phyloP scores from a whole-genome alignment of 2,329 filamentous ascomycete genomes.

The Aspergillus sp. region DNA sequence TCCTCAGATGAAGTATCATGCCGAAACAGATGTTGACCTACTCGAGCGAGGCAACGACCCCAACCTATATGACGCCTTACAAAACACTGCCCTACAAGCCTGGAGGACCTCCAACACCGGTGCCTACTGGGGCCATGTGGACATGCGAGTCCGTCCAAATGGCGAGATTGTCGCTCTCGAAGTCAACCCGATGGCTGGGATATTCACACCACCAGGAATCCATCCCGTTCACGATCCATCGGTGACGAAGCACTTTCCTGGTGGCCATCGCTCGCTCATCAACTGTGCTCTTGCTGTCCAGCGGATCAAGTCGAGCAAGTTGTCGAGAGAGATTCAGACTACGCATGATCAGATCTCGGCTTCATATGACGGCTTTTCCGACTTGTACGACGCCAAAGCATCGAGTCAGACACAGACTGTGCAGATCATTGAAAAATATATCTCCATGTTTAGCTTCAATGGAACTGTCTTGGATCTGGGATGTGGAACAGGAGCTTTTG shows the following conservation, averaged over 20 bases:
- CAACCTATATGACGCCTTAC: constrained; percentile 12
- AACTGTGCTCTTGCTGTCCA: constrained; percentile 18
- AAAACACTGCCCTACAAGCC: constrained; percentile 14
- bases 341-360: too few species aligned
- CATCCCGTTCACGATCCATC: constrained; percentile 10
- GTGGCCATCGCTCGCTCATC: constrained; percentile 12
- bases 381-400: too few species aligned
- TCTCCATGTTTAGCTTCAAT: constrained; percentile 1
- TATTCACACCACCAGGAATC: constrained; percentile 11
- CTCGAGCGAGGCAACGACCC: constrained; percentile 11
- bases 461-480: constrained; percentile 15
- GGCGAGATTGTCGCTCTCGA: constrained; percentile 16
- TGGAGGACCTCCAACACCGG: constrained; percentile 12
- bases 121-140: constrained; percentile 14
- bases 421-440: too few species aligned
- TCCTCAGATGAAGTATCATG: constrained; percentile 17
- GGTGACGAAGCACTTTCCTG: constrained; percentile 11
- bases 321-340: too few species aligned
- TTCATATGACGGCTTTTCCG: too few species aligned
- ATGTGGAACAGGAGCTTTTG: constrained; percentile 14
- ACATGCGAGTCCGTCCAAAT: constrained; percentile 14
- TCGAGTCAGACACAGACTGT: too few species aligned
- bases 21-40: constrained; percentile 10
- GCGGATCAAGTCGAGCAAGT: constrained; percentile 4
- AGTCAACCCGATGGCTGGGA: constrained; percentile 17